Evolutionary conservation across 345 rosid species (phyloP).

Genomic region (Diplotaxis tenuifolia): DNA sequence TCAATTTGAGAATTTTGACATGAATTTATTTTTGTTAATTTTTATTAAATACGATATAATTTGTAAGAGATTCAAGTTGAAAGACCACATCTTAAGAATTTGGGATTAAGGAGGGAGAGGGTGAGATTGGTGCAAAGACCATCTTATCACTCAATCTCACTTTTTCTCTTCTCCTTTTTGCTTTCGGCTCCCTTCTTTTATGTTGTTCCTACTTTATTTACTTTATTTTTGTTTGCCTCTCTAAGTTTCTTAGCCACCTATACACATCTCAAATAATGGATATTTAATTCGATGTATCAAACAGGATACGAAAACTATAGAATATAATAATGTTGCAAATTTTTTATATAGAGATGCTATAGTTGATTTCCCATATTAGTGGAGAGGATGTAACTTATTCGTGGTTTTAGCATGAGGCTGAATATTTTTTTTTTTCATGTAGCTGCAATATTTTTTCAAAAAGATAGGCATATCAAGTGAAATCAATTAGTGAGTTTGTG

Average conservation of each 20-base stretch:
- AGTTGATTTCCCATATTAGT: slow-evolving; percentile 7
- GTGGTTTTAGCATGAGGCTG: neutral
- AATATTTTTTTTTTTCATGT: neutral
- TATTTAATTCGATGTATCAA: neutral
- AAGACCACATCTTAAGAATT: too few relatives aligned
- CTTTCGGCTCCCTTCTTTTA: slow-evolving; percentile 26
- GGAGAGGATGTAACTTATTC: neutral
- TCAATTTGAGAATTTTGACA: neutral
- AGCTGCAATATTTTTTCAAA: neutral
- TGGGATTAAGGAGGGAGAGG: neutral
- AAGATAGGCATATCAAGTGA: neutral
- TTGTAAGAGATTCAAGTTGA: too few relatives aligned
- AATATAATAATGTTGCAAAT: neutral
- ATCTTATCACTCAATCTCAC: slow-evolving; percentile 31
- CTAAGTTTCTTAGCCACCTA: slow-evolving; percentile 11
- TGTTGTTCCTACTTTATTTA: slow-evolving; percentile 13
- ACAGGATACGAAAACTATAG: neutral
- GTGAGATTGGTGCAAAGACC: slow-evolving; percentile 8
- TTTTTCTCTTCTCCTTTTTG: slow-evolving; percentile 28
- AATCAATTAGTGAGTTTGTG: neutral
- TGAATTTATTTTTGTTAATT: too few relatives aligned
- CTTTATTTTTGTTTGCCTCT: slow-evolving; percentile 2
- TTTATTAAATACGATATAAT: neutral
- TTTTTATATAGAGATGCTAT: neutral
- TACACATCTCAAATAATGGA: neutral